A percentile compares a stretch with the other conserved stretches of the same genome.
Conservation (phyloP, 495 filamentous ascomycete species). For the Haplographium delicatum region DNA sequence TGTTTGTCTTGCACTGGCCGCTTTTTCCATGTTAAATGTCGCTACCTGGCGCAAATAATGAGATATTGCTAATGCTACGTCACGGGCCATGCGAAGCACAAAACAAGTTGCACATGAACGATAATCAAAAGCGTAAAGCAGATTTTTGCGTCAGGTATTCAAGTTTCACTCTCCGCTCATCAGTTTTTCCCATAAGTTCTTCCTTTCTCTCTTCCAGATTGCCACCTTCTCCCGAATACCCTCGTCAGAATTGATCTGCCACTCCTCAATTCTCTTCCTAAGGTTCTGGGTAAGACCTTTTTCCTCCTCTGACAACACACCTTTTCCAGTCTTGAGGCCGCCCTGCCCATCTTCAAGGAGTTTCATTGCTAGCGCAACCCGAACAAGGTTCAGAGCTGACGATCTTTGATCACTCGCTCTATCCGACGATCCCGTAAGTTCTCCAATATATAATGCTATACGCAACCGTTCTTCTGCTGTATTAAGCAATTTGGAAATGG, state of each 20-base stretch:
- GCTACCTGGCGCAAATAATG: too few species aligned
- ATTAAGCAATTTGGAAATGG: not conserved
- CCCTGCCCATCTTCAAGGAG: constrained; percentile 4
- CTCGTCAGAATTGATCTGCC: constrained; percentile 1
- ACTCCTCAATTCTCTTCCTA: not conserved
- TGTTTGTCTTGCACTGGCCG: too few species aligned
- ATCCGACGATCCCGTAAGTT: not conserved
- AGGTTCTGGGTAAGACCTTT: not conserved
- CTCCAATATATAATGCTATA: constrained; percentile 4
- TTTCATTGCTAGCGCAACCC: constrained; percentile 7
- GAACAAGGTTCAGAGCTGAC: constrained; percentile 5
- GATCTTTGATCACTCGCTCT: not conserved
- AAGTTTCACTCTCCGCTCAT: constrained; percentile 16
- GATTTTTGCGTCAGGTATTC: not conserved
- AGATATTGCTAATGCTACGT: too few species aligned
- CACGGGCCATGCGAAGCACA: too few species aligned
- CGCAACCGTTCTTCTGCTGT: constrained; percentile 6
- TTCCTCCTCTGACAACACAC: not conserved
- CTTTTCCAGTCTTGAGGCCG: constrained; percentile 1
- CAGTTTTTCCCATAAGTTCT: not conserved
- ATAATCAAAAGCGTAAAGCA: too few species aligned
- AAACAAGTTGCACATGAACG: too few species aligned
- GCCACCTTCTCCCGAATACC: constrained; percentile 3
- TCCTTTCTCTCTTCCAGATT: constrained; percentile 1
- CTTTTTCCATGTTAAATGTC: too few species aligned